phyloP scores from a whole-genome alignment of 345 rosid species.

The Syzygium grande region DNA sequence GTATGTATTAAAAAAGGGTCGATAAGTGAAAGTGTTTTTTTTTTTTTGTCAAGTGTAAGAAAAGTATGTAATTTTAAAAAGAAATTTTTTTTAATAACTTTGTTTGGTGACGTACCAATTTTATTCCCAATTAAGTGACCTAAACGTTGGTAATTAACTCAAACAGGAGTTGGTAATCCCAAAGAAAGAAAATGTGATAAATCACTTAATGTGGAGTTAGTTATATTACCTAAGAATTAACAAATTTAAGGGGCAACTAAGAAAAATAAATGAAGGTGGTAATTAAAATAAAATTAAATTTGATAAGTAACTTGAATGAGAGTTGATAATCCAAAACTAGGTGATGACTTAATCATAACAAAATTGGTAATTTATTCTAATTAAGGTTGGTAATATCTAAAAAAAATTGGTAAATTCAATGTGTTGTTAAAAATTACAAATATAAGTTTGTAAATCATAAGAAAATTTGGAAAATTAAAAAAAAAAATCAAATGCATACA shows the following conservation, averaged over 20 bases:
- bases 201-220: not conserved
- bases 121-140: not conserved
- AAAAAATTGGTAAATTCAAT: not conserved
- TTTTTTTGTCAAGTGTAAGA: too few species aligned
- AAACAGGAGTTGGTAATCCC: not conserved
- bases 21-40: not conserved
- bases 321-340: not conserved
- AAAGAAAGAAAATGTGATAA: not conserved
- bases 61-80: too few species aligned
- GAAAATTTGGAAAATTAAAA: not conserved
- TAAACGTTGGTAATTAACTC: not conserved
- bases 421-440: not conserved
- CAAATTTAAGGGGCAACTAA: not conserved
- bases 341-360: not conserved
- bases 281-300: not conserved
- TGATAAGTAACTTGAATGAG: not conserved
- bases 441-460: not conserved
- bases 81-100: not conserved
- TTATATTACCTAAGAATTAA: not conserved
- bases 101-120: not conserved
- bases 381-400: not conserved
- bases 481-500: not conserved
- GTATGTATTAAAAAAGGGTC: not conserved
- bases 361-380: not conserved
- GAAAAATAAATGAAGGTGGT: not conserved